Base-by-base conservation (phyloP, 495 filamentous ascomycete species). In the Aspergillus bridgeri region DNA sequence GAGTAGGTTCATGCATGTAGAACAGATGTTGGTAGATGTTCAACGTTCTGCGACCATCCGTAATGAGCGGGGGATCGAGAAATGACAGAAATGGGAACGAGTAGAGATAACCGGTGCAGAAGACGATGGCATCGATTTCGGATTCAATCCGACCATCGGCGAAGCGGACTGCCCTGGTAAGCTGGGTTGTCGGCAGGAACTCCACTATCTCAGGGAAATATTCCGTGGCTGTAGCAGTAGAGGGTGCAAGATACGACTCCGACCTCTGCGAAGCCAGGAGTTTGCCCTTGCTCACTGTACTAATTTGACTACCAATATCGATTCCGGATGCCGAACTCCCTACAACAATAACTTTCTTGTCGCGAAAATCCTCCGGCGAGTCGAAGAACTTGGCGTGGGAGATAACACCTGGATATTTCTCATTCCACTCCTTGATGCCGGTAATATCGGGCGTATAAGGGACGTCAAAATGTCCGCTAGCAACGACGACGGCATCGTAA, bases 371-470 rank as follows among this genome's bases (percentile, higher is more conserved):
- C 13, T 81, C 78, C 1, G 90, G 80, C 0, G 69, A 75, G 43
- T 91, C 82, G 65, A 89, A 98, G 27, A 81, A 80, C 61, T 92
- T 96, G 11, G 92, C 91, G 69, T 98, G 93, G 0, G 83, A 82
- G 21, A 96, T 88, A 0, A 77, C 57, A 0, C 79, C 82, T 0
- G 88, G 89, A 57, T 90, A 81, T 3, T 70, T 63, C 24, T 69
- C 54, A 64, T 89, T 78, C 86, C 85, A 83, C 49, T 61, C 67
- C 53, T 66, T 53, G 11, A 89, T 79, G 2, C 86, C 86, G 1
- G 66, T 52, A n/a, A 89, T 82, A 22, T 79, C 70, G 0, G 92
- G 92, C 9, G 95, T 72, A 66, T 81, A 86, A 0, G 88, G 87
- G 6, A 88, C 82, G 20, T 80, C 80, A 68, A 88, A 95, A 65